These are phyloP conservation scores for Inonotus hispidus DNA, from an alignment of 1,284 basidiomycete species.

Conservation along the genomic window DNA sequence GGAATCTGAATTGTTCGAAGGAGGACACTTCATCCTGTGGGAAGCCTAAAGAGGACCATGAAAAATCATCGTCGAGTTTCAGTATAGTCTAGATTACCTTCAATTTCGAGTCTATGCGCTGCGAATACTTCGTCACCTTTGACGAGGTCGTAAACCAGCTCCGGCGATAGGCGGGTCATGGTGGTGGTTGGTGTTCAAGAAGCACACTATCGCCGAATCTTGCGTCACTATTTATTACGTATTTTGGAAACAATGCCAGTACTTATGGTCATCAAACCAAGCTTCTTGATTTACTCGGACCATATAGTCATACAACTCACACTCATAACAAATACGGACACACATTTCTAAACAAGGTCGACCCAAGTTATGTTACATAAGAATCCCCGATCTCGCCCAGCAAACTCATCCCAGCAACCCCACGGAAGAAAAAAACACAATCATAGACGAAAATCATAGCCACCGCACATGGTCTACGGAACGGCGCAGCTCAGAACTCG, in stretches of 20 bases:
- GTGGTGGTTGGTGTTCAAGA: neutral
- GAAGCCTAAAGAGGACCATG: conserved; percentile 38
- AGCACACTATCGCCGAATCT: neutral
- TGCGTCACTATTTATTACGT: neutral
- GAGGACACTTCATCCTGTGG: conserved; percentile 60
- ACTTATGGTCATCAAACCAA: too few relatives aligned
- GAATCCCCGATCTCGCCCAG: too few relatives aligned
- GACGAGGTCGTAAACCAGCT: conserved; percentile 25
- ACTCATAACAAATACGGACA: neutral
- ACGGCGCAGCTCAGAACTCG: neutral
- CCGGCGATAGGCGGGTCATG: neutral
- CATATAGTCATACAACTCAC: too few relatives aligned
- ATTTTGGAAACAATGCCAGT: neutral
- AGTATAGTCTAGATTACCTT: conserved; percentile 23
- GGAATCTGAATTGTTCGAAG: conserved; percentile 51
- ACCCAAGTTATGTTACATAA: neutral
- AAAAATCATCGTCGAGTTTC: neutral
- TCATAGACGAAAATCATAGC: too few relatives aligned
- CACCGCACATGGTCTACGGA: too few relatives aligned
- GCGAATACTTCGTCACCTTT: conserved; percentile 26
- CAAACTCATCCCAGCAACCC: too few relatives aligned
- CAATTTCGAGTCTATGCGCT: conserved; percentile 29
- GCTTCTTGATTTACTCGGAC: too few relatives aligned
- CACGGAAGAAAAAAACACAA: too few relatives aligned
- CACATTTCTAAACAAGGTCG: neutral